A percentile compares a stretch with the other conserved stretches of the same genome.
These are phyloP conservation scores for Ajuga chamaepitys DNA, from an alignment of 257 asterid species.

Conservation along the genomic window DNA sequence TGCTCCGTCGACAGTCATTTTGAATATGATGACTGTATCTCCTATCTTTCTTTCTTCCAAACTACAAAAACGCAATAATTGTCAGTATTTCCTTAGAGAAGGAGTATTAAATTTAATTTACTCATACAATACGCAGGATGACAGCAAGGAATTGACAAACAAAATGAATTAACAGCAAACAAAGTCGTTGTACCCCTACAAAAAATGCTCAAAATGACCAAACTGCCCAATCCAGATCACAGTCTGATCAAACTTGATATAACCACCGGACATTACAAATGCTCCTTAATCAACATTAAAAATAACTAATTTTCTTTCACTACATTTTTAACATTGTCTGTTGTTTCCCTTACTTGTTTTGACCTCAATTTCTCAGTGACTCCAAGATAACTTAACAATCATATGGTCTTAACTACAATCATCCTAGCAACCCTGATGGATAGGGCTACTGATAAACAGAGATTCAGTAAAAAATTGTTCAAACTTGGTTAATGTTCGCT, in stretches of 20 bases:
- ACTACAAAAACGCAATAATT: neutral
- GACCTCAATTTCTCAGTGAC: neutral
- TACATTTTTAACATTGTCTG: neutral
- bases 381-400: neutral
- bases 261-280: neutral
- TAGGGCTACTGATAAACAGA: too few species aligned
- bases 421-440: too few species aligned
- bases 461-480: too few species aligned
- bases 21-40: neutral
- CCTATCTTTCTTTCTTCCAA: slow-evolving; percentile 19
- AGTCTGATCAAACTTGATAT: neutral
- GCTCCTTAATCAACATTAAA: neutral
- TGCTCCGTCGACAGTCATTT: slow-evolving; percentile 21
- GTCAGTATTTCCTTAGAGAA: neutral
- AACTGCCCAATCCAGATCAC: neutral
- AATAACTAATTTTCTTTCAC: too few species aligned
- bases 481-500: too few species aligned
- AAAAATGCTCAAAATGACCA: neutral
- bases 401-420: neutral
- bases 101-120: neutral
- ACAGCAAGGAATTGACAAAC: neutral
- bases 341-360: neutral
- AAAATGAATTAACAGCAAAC: neutral
- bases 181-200: neutral
- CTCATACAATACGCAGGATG: neutral